Evolutionary conservation across 2,329 filamentous ascomycete species (phyloP), one percentile per base, ranked within the genome.

Genomic region (Fusarium napiforme): DNA sequence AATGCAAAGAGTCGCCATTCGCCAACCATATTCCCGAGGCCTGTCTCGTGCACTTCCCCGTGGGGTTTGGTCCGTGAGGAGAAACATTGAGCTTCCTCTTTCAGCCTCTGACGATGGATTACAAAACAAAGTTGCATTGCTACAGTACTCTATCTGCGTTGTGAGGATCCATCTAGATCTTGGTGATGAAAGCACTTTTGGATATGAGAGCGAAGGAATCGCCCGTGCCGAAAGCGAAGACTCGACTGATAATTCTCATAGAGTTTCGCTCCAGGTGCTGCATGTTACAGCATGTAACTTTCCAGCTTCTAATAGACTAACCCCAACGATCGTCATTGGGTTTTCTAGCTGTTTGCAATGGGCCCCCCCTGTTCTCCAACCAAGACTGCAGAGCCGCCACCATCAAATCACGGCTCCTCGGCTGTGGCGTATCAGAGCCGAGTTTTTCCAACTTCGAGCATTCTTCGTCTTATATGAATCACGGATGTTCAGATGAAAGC

Each of bases 61-160:
- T 69, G 67, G 67, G 66, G 66, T 65, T 49, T 36, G 34, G 47
- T 32, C 42, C n/a, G 23, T 64, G 65, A 69, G 65, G 59, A 59
- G 60, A 65, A 59, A 52, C 47, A 70, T 56, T 37, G 66, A 70
- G 67, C 67, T 69, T 70, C 67, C 67, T 60, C 16, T 69, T 69
- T 37, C 34, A 50, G 56, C 26, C 32, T 59, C 30, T 65, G 46
- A 65, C 30, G 32, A 26, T 32, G 28, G 32, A 63, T 64, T 43
- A 64, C 47, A 50, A 64, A 47, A 66, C 47, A 43, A 55, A 43
- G 59, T 65, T 65, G 26, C 19, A 15, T 19, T 40, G 49, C 45
- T 28, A 28, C 26, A 28, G 43, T 42, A 34, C 30, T 45, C 12
- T 32, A 34, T 40, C n/a, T 42, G 34, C 4, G 6, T 53, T 11